Evolutionary conservation across 2,329 filamentous ascomycete genomes (phyloP).

Genomic region (Trichoderma aggressivum): DNA sequence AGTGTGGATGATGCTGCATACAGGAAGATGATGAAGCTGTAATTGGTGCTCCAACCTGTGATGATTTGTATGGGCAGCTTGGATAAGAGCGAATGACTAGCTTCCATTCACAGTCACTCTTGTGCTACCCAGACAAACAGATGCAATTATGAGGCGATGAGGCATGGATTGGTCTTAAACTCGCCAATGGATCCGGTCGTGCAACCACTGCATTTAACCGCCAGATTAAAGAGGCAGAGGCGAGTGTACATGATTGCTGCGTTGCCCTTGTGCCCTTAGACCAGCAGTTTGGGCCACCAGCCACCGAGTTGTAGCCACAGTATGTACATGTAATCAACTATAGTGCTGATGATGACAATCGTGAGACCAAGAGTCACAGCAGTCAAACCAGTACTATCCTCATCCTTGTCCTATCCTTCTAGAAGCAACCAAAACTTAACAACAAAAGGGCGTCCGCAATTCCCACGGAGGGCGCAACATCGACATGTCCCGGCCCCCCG

Average conservation of each 20-base stretch:
- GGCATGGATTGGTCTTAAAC: not conserved
- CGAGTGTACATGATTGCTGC: not conserved
- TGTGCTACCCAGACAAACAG: not conserved
- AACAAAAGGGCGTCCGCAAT: not conserved
- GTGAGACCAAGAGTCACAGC: not conserved
- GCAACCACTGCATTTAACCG: not conserved
- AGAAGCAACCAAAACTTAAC: not conserved
- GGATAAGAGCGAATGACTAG: not conserved
- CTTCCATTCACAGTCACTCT: not conserved
- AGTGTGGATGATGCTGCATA: not conserved
- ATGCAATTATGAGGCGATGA: not conserved
- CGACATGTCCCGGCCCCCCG: not conserved
- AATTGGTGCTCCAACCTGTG: not conserved
- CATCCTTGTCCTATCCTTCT: not conserved
- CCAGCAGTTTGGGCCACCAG: not conserved
- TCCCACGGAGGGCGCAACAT: not conserved
- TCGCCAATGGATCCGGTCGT: not conserved
- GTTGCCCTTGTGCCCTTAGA: not conserved
- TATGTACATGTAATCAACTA: not conserved
- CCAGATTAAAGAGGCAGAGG: not conserved
- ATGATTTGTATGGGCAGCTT: not conserved
- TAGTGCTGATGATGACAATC: not conserved
- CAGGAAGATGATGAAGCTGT: not conserved
- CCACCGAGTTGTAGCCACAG: not conserved
- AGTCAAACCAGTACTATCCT: not conserved